Evolutionary conservation across 805 yeast genomes (phyloP).

Genomic region (Phaffomyces thermotolerans): DNA sequence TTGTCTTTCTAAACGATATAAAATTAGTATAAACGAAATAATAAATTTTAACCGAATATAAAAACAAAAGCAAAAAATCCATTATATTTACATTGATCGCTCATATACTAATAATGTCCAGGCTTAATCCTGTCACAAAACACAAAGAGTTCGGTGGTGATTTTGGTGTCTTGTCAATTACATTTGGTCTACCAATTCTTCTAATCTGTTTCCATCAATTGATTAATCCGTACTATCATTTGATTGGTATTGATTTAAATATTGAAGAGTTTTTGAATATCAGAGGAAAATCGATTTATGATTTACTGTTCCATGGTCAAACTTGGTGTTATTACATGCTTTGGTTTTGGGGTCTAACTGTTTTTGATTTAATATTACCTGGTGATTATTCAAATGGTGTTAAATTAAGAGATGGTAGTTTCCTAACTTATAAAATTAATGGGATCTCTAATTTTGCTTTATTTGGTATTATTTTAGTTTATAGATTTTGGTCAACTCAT

Average conservation of each 20-base stretch:
- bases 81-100: not conserved
- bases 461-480: slow-evolving; percentile 33
- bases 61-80: too few species aligned
- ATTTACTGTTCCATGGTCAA: slow-evolving; percentile 33
- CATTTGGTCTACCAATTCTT: slow-evolving; percentile 60
- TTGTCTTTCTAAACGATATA: not conserved
- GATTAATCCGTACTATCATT: slow-evolving; percentile 51
- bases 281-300: slow-evolving; percentile 26
- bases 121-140: slow-evolving; percentile 59
- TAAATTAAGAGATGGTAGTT: slow-evolving; percentile 66
- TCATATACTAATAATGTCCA: slow-evolving; percentile 1
- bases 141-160: slow-evolving; percentile 74
- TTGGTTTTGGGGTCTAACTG: slow-evolving; percentile 67
- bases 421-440: slow-evolving; percentile 70
- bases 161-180: slow-evolving; percentile 61
- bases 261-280: slow-evolving; percentile 30
- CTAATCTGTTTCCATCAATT: slow-evolving; percentile 52
- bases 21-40: not conserved
- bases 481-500: slow-evolving; percentile 45
- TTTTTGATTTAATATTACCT: slow-evolving; percentile 59
- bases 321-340: slow-evolving; percentile 58
- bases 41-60: too few species aligned
- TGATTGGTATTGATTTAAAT: slow-evolving; percentile 42
- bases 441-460: slow-evolving; percentile 52
- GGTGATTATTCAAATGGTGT: slow-evolving; percentile 62